phyloP scores from a whole-genome alignment of 768 basidiomycete species.

The Amanita molliuscula region DNA sequence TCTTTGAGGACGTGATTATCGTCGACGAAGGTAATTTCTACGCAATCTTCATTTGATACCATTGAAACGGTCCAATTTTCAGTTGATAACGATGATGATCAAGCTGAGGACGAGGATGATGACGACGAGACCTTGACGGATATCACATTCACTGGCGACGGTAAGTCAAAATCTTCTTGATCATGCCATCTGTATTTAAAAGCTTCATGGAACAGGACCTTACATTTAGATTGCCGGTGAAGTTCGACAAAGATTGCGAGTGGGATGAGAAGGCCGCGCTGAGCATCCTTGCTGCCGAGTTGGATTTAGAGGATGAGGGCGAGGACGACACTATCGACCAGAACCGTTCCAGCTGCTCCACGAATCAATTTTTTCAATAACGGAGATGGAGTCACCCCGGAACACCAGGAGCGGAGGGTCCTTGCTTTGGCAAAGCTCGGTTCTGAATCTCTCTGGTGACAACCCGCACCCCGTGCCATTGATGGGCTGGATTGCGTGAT shows the following conservation, averaged over 20 bases:
- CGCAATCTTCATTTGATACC: background rate
- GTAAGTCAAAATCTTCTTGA: background rate
- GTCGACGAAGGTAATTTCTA: background rate
- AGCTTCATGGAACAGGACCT: background rate
- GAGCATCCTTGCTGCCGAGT: background rate
- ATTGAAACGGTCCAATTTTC: background rate
- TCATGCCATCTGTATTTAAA: background rate
- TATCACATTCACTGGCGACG: background rate
- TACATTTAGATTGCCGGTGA: background rate
- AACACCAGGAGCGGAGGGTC: background rate
- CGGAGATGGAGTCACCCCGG: background rate
- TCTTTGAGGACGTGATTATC: background rate
- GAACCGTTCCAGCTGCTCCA: too few species aligned
- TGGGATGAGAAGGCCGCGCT: background rate
- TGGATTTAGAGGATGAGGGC: background rate
- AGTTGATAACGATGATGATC: background rate
- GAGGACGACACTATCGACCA: background rate
- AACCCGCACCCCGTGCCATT: conserved; percentile 4
- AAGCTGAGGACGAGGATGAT: background rate
- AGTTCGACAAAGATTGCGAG: background rate
- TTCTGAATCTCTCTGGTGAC: conserved; percentile 7
- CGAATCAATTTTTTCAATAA: background rate
- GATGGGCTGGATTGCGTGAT: background rate
- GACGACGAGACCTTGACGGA: background rate
- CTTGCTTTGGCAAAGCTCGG: background rate